Base-by-base conservation (phyloP, 2,329 filamentous ascomycete species). In the Cercospora citrullina region DNA sequence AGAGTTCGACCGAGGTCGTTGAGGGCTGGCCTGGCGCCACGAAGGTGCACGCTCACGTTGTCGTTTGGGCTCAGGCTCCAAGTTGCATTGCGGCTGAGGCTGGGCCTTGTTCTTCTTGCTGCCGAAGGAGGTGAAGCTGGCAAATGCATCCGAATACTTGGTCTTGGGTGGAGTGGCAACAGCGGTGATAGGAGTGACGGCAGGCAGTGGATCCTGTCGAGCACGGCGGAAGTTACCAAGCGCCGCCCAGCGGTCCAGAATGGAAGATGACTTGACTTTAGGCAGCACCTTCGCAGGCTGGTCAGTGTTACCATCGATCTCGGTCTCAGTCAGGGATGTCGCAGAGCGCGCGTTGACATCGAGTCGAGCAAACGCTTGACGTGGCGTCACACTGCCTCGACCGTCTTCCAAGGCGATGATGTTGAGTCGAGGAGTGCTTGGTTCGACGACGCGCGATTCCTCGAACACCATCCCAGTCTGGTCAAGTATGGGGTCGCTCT, bases 231-330 rank as follows among this genome's bases (percentile, higher is more conserved):
- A 90, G 78, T 96, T 91, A 70, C 94, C 94, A 60, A 98, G 85
- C 12, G 89, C 91, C 26, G 91, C 88, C 94, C 94, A 98, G 79
- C 96, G 97, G 80, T 97, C 94, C 63, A 91, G 78, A 73, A 81
- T 80, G 26, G 80, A 82, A 8, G 75, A 72, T 12, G 75, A 77
- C 59, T 74, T 74, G 65, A 87, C 87, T 82, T 92, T 92, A 53
- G 91, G 87, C n/a, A 89, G 87, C 74, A 90, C 89, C 74, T 70
- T 79, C 76, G 73, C 80, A 78, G 63, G 79, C 74, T 68, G 76
- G 75, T 73, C 79, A 74, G 53, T 57, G 48, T 30, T 42, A 5
- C 45, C 59, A 30, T 63, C 67, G 10, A 55, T 45, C 63, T 60
- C 63, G 7, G 23, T 55, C 18, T 42, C 36, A 42, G 57, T 68